Evolutionary conservation across 306 rosid genomes (phyloP).

Genomic region (Pterocarpus santalinus): DNA sequence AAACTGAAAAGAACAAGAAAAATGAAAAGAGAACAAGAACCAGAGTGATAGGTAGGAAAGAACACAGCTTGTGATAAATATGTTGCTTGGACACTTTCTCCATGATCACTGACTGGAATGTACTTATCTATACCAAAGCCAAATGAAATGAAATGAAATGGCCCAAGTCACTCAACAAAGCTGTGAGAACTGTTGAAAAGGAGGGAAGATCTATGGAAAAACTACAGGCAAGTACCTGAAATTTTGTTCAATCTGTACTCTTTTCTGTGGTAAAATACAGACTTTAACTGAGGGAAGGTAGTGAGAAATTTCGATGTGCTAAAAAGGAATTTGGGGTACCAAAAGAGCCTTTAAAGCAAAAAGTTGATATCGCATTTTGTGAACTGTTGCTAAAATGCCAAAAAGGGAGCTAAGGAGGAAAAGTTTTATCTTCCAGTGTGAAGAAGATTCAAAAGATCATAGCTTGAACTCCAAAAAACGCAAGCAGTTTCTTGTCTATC

Average conservation of each 20-base stretch:
- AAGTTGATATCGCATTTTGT: slow-evolving; percentile 8
- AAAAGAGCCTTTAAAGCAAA: slow-evolving; percentile 42
- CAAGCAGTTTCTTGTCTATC: slow-evolving; percentile 1
- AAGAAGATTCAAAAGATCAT: slow-evolving; percentile 17
- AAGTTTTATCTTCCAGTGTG: background rate
- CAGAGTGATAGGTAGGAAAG: slow-evolving; percentile 39
- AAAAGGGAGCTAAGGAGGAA: slow-evolving; percentile 34
- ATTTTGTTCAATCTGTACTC: background rate
- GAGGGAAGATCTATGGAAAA: slow-evolving; percentile 19
- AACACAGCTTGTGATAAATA: slow-evolving; percentile 35
- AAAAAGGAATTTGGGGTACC: background rate
- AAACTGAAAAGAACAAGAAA: slow-evolving; percentile 47
- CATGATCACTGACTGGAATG: slow-evolving; percentile 48
- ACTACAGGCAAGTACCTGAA: slow-evolving; percentile 7
- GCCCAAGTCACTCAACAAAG: background rate
- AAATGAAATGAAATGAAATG: background rate
- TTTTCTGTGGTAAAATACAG: slow-evolving; percentile 12
- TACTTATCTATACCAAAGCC: slow-evolving; percentile 12
- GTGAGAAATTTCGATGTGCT: slow-evolving; percentile 5
- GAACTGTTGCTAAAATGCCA: slow-evolving; percentile 38
- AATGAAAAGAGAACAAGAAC: slow-evolving; percentile 50
- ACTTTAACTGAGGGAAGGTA: background rate
- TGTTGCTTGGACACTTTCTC: slow-evolving; percentile 50
- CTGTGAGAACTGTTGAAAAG: slow-evolving; percentile 3
- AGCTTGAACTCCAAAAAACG: background rate